Conservation (phyloP, 2,329 filamentous ascomycete species). For the Penicillium sp. region DNA sequence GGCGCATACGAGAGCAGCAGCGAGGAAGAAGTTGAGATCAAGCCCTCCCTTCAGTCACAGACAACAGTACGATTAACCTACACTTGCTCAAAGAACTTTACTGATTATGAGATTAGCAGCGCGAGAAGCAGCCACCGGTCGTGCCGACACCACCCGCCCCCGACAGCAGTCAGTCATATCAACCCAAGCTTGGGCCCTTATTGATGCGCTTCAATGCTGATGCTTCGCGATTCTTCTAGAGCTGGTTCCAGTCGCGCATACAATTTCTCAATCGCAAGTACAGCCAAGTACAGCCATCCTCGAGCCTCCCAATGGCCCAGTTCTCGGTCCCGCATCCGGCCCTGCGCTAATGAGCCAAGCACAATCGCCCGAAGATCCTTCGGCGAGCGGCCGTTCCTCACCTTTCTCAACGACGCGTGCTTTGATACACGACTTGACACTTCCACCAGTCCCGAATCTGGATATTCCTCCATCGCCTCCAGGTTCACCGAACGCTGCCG, state of each 20-base stretch:
- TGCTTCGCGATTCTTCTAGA: conserved; percentile 5
- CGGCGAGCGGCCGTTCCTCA: conserved; percentile 38
- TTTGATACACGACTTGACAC: conserved; percentile 59
- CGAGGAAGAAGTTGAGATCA: conserved; percentile 42
- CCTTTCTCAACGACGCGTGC: conserved; percentile 53
- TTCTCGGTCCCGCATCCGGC: conserved; percentile 43
- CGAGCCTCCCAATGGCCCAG: conserved; percentile 30
- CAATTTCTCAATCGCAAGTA: conserved; percentile 1
- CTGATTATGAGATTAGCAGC: conserved; percentile 9
- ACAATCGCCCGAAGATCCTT: conserved; percentile 14
- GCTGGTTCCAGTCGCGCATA: neutral
- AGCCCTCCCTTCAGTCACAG: conserved; percentile 10
- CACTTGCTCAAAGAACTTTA: neutral
- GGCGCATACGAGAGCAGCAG: conserved; percentile 49
- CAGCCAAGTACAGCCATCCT: conserved; percentile 3
- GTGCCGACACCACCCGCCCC: neutral
- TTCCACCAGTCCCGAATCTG: conserved; percentile 49
- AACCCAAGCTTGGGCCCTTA: neutral
- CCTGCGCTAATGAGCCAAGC: conserved; percentile 34
- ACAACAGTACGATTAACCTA: conserved; percentile 28
- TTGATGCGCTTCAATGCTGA: neutral
- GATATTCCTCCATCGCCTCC: conserved; percentile 51
- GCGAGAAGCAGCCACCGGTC: neutral
- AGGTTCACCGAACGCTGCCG: conserved; percentile 45
- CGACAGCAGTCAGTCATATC: neutral